These are phyloP conservation scores for Pseudozyma tsukubaensis DNA, from an alignment of 1,284 basidiomycete species.

Conservation along the genomic window DNA sequence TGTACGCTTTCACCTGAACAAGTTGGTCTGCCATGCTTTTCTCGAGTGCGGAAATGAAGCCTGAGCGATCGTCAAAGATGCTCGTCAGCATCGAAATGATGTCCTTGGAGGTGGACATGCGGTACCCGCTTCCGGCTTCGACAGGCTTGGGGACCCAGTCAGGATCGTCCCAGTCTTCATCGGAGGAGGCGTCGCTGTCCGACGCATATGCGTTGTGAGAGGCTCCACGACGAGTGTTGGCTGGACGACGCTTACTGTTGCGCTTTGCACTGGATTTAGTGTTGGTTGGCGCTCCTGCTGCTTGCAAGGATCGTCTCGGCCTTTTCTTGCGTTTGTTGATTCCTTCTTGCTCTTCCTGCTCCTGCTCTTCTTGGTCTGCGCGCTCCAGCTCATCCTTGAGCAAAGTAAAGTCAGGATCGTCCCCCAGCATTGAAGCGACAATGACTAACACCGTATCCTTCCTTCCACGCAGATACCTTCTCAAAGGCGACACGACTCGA, in stretches of 20 bases:
- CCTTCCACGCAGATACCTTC: conserved; percentile 58
- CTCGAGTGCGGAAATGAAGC: conserved; percentile 65
- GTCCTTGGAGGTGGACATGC: conserved; percentile 59
- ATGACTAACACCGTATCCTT: conserved; percentile 64
- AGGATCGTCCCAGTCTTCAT: conserved; percentile 49
- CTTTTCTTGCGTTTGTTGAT: conserved; percentile 16
- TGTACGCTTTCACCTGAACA: conserved; percentile 58
- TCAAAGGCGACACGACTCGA: conserved; percentile 60
- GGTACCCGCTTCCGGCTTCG: conserved; percentile 58
- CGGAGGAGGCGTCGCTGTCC: conserved; percentile 43
- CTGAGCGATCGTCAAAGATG: conserved; percentile 65
- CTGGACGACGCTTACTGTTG: conserved; percentile 11
- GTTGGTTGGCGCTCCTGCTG: conserved; percentile 1
- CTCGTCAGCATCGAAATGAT: conserved; percentile 65
- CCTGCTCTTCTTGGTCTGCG: conserved; percentile 42
- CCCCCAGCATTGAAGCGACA: conserved; percentile 64
- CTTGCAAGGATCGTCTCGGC: conserved; percentile 24
- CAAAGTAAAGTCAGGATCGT: conserved; percentile 59
- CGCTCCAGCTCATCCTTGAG: conserved; percentile 60
- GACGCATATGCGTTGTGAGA: conserved; percentile 16
- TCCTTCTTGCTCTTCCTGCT: conserved; percentile 20
- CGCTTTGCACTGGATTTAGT: conserved; percentile 15
- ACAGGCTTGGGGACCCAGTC: conserved; percentile 58
- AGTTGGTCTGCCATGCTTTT: conserved; percentile 63
- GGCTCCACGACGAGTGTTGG: conserved; percentile 9